A percentile compares a stretch with the other conserved stretches of the same genome.
Conservation (phyloP, 1,139 yeast genomes). For the Torulaspora pretoriensis region DNA sequence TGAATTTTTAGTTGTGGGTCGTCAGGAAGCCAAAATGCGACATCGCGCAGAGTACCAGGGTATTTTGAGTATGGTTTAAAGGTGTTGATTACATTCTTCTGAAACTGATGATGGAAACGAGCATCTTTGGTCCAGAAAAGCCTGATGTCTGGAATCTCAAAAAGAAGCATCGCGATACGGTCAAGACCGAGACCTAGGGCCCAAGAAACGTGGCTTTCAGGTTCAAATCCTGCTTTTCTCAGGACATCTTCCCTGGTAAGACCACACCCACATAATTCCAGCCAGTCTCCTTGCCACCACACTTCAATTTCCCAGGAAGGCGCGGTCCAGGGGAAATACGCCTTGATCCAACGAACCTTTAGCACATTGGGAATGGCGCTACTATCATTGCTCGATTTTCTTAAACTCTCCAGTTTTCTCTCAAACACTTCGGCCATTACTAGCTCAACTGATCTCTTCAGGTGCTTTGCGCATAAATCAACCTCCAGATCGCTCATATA, state of each 20-base stretch:
- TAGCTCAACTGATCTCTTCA: slow-evolving; percentile 80
- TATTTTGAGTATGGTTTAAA: slow-evolving; percentile 88
- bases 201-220: slow-evolving; percentile 73
- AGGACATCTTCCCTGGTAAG: slow-evolving; percentile 77
- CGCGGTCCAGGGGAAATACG: slow-evolving; percentile 96
- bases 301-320: slow-evolving; percentile 99
- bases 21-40: slow-evolving; percentile 81
- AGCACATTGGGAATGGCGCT: slow-evolving; percentile 53
- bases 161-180: slow-evolving; percentile 90
- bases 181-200: slow-evolving; percentile 97
- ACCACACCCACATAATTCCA: slow-evolving; percentile 97
- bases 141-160: slow-evolving; percentile 93
- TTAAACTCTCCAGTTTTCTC: slow-evolving; percentile 58
- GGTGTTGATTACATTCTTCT: slow-evolving; percentile 56
- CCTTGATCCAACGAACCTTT: slow-evolving; percentile 91
- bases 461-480: slow-evolving; percentile 64
- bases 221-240: slow-evolving; percentile 60
- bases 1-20: slow-evolving; percentile 46
- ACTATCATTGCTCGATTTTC: slow-evolving; percentile 45
- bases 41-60: slow-evolving; percentile 83
- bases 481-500: slow-evolving; percentile 69
- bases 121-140: slow-evolving; percentile 87
- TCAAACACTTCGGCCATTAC: slow-evolving; percentile 81
- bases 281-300: slow-evolving; percentile 99
- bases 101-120: slow-evolving; percentile 71